Evolutionary conservation across 2,329 filamentous ascomycete species (phyloP), one percentile per base, ranked within the genome.

Genomic region (Xylariales sp.): DNA sequence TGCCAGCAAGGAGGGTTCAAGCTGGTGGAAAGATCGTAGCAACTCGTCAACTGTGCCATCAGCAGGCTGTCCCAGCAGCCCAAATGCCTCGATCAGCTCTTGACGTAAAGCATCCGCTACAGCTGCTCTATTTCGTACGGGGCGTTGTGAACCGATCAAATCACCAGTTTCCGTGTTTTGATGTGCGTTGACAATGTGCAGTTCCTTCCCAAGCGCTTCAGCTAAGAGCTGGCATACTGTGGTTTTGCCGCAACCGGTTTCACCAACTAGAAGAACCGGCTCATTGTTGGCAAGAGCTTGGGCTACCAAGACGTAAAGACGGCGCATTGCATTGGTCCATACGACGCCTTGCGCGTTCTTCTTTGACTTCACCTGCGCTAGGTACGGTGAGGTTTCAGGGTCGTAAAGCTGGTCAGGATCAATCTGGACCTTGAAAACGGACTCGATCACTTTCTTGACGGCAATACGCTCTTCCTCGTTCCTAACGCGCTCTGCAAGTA

Each of bases 91-190:
- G 10, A 60, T 47, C 19, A 96, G 61, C 51, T 85, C 80, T n/a
- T 71, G 59, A 21, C 70, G 67, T 20, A 97, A 66, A 2, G 76
- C 61, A 19, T 84, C 78, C 24, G 86, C 66, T 23, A 95, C 78
- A 1, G 78, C 78, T 12, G 82, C 78, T 29, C 90, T 79, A 57
- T 97, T 97, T 46, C 94, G 78, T 16, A 97, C 78, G 4, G 93
- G 93, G 42, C 93, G 72, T 60, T 98, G 93, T 4, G 93, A 93
- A 47, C 93, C 93, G 48, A 99, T 97, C 10, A 99, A 72, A 60
- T 99, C 93, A 13, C 93, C 91, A 0, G 94, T 97, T 60, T 99
- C 94, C 0, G 93, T 90, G 48, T 98, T 99, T 50, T 97, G 91
- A 61, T 99, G 94, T 3, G 94, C 93, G 56, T 98, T 99, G 54